Evolutionary conservation across 2,329 filamentous ascomycete genomes (phyloP).

Genomic region (Exophiala mesophila): DNA sequence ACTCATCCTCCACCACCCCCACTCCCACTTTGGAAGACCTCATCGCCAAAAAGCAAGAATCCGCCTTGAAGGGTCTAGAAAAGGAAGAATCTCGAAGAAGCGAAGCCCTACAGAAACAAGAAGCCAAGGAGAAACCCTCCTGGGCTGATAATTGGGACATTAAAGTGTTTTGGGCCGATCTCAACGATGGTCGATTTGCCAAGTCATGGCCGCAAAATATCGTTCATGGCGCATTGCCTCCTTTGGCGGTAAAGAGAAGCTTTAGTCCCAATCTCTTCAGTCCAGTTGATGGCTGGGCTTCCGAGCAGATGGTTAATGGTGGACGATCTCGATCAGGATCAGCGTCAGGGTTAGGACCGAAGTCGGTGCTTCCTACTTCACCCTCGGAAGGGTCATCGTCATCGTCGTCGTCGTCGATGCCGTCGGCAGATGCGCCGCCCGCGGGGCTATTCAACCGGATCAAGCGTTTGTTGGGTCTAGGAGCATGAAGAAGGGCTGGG

Average conservation of each 20-base stretch:
- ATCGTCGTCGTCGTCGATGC: no score
- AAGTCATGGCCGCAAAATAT: constrained; percentile 41
- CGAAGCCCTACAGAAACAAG: constrained; percentile 3
- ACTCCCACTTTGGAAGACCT: constrained; percentile 1
- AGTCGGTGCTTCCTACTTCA: no score
- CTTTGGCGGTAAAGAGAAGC: constrained; percentile 21
- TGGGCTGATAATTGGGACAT: constrained; percentile 32
- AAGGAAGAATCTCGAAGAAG: constrained; percentile 3
- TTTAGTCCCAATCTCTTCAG: no score
- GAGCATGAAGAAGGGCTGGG: no score
- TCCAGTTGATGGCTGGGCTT: no score
- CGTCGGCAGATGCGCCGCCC: no score
- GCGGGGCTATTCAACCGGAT: no score
- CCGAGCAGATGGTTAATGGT: no score
- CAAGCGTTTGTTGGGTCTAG: no score
- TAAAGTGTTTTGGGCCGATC: constrained; percentile 43
- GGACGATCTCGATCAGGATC: no score
- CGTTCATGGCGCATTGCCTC: constrained; percentile 39
- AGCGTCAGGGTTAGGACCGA: no score
- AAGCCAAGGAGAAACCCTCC: constrained; percentile 21
- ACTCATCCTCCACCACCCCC: not conserved
- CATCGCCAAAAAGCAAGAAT: constrained; percentile 3
- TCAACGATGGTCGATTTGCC: constrained; percentile 47
- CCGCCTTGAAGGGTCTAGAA: constrained; percentile 7
- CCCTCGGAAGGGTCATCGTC: no score